Conservation (phyloP, 148 eudicot genomes). For the Rhododendron ovatum region DNA sequence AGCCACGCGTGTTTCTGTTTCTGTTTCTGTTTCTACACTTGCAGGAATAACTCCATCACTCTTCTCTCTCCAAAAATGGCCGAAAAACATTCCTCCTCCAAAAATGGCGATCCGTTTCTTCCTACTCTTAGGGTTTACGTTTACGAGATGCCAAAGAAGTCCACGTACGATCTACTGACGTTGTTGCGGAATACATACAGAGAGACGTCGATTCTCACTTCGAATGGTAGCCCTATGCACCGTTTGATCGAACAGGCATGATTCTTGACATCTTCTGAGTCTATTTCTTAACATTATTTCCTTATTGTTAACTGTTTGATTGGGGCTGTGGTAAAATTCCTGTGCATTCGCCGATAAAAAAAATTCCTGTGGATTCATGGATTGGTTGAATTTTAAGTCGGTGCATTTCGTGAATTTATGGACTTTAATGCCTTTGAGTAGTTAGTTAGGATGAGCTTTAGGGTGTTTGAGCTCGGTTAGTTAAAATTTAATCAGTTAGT, state of each 20-base stretch:
- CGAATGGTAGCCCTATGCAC: conserved; percentile 91
- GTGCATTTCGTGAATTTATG: background rate
- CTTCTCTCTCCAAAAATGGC: too few species aligned
- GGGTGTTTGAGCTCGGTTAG: background rate
- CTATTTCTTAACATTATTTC: background rate
- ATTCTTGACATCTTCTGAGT: too few species aligned
- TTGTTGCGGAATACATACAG: conserved; percentile 56
- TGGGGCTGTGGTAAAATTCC: background rate
- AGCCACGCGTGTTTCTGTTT: too few species aligned
- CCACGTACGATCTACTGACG: conserved; percentile 74
- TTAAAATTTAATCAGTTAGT: background rate
- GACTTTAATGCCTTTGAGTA: background rate
- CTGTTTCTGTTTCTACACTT: too few species aligned
- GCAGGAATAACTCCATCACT: too few species aligned
- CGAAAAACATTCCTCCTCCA: too few species aligned
- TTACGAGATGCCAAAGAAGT: conserved; percentile 90
- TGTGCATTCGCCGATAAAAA: too few species aligned
- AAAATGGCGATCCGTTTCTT: background rate
- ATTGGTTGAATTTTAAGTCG: background rate
- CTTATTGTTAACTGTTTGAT: background rate
- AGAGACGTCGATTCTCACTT: conserved; percentile 72
- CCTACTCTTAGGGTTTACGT: conserved; percentile 76
- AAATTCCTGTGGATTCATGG: background rate
- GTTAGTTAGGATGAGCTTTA: background rate
- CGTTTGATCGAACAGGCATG: conserved; percentile 76